Conservation (phyloP, 495 filamentous ascomycete species). For the Alectoria sarmentosa region DNA sequence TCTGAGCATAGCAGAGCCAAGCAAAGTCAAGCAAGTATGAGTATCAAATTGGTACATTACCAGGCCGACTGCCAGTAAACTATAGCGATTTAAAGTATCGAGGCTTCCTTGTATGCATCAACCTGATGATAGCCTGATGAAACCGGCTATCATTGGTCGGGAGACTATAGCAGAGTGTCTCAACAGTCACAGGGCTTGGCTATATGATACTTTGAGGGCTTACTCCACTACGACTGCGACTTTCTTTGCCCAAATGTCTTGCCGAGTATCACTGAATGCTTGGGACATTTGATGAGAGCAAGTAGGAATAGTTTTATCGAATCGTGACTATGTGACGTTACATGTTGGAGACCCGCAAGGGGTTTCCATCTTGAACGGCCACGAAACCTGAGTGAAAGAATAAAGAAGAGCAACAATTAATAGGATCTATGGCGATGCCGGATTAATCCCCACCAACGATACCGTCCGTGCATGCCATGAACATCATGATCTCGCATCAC, state of each 20-base stretch:
- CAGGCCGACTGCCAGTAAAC: not conserved
- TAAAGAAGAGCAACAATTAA: not conserved
- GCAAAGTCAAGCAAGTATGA: not conserved
- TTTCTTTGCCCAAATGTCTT: not conserved
- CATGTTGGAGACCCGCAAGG: not conserved
- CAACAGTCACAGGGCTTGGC: not conserved
- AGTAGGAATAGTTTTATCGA: not conserved
- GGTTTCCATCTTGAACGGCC: not conserved
- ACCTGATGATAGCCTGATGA: not conserved
- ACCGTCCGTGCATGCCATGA: not conserved
- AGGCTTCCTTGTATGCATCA: not conserved
- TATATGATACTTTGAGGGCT: too few species aligned
- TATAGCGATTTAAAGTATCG: not conserved
- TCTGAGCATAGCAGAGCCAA: not conserved
- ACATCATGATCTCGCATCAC: not conserved
- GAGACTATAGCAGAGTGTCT: not conserved
- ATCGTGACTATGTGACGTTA: slow-evolving; percentile 1
- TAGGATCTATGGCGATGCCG: not conserved
- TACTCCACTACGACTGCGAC: too few species aligned
- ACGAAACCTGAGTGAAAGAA: slow-evolving; percentile 1
- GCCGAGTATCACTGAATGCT: not conserved
- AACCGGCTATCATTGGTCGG: too few species aligned
- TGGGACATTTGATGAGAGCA: not conserved
- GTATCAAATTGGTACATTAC: not conserved
- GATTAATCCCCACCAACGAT: not conserved